phyloP scores from a whole-genome alignment of 2,329 filamentous ascomycete genomes.

The Colletotrichum falcatum region DNA sequence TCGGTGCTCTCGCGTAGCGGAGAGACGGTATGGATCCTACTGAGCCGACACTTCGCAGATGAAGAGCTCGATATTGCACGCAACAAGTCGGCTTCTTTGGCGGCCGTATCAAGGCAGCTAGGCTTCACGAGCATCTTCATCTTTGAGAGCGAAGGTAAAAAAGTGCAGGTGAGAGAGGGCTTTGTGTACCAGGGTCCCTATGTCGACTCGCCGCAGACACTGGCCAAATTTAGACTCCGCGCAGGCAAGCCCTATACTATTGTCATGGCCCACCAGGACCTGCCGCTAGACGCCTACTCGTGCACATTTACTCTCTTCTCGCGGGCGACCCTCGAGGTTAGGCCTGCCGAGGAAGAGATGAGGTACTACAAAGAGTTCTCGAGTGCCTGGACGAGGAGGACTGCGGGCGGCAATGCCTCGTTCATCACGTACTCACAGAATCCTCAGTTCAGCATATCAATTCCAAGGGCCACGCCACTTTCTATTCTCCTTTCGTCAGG shows the following conservation, averaged over 20 bases:
- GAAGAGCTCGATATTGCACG: slow-evolving; percentile 70
- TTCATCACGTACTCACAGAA: slow-evolving; percentile 84
- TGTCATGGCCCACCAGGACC: slow-evolving; percentile 82
- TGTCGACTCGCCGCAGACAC: slow-evolving; percentile 92
- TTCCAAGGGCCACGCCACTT: slow-evolving; percentile 70
- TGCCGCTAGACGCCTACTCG: slow-evolving; percentile 79
- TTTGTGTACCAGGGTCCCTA: slow-evolving; percentile 83
- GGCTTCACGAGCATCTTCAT: slow-evolving; percentile 92
- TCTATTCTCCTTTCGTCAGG: slow-evolving; percentile 80
- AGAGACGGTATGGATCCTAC: slow-evolving; percentile 82
- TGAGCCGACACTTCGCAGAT: slow-evolving; percentile 87
- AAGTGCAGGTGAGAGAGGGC: slow-evolving; percentile 80
- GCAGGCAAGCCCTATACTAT: slow-evolving; percentile 64
- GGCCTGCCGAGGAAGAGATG: slow-evolving; percentile 71
- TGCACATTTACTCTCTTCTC: slow-evolving; percentile 92
- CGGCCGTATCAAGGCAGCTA: slow-evolving; percentile 64
- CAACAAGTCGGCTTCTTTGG: slow-evolving; percentile 54
- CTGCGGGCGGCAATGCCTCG: slow-evolving; percentile 86
- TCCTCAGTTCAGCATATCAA: slow-evolving; percentile 81
- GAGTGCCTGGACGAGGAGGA: slow-evolving; percentile 81
- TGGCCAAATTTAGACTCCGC: slow-evolving; percentile 72
- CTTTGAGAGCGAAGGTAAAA: slow-evolving; percentile 77
- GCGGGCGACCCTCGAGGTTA: slow-evolving; percentile 69
- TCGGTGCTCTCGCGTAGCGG: slow-evolving; percentile 69
- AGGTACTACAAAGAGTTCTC: slow-evolving; percentile 67